Conservation (phyloP, 1,284 basidiomycete genomes). For the Chalciporus sp. region DNA sequence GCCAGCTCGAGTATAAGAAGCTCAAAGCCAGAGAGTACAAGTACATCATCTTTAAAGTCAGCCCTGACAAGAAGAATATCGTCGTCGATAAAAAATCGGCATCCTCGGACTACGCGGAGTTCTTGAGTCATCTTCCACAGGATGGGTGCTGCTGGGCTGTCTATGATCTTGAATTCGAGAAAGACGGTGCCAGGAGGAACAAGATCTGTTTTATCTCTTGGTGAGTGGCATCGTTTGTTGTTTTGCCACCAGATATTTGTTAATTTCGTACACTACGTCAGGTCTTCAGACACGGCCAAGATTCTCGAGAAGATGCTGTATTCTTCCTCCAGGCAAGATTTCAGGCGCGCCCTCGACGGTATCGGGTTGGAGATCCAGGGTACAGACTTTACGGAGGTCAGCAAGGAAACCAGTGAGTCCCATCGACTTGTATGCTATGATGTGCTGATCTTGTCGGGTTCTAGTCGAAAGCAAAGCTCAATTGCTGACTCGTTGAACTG, state of each 20-base stretch:
- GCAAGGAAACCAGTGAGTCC: conserved; percentile 74
- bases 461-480: conserved; percentile 26
- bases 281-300: conserved; percentile 88
- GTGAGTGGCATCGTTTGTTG: conserved; percentile 42
- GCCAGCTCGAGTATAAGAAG: conserved; percentile 69
- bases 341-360: conserved; percentile 75
- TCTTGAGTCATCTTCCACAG: conserved; percentile 79
- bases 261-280: conserved; percentile 36
- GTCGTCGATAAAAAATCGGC: conserved; percentile 68
- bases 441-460: not conserved
- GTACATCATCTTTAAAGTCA: conserved; percentile 87
- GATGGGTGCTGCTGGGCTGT: conserved; percentile 86
- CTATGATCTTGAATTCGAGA: conserved; percentile 91
- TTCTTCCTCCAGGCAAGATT: conserved; percentile 88
- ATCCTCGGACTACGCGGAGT: conserved; percentile 69
- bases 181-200: conserved; percentile 74
- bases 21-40: conserved; percentile 87
- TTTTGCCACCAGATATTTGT: not conserved
- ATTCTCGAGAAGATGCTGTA: conserved; percentile 96
- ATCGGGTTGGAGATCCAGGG: conserved; percentile 85
- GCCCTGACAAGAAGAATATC: conserved; percentile 43
- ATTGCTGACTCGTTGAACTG: conserved; percentile 16
- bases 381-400: conserved; percentile 83
- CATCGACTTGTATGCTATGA: not conserved
- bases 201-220: conserved; percentile 90